These are phyloP conservation scores for Metschnikowia reukaufii DNA, from an alignment of 805 yeast genomes.

Conservation along the genomic window DNA sequence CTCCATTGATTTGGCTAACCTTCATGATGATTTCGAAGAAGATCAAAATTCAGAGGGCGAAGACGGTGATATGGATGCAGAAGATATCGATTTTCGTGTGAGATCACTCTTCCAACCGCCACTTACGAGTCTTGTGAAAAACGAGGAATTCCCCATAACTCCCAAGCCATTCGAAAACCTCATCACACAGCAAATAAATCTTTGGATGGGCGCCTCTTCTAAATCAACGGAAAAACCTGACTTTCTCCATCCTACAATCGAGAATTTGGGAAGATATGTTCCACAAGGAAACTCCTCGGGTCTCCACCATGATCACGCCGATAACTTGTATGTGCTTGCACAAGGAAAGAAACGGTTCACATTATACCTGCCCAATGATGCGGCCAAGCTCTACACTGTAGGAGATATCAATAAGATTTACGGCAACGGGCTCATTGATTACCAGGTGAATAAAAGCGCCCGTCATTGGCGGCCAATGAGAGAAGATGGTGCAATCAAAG, in stretches of 20 bases:
- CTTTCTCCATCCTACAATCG: constrained; percentile 14
- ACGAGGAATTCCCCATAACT: constrained; percentile 35
- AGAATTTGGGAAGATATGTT: constrained; percentile 52
- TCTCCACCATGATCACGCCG: constrained; percentile 79
- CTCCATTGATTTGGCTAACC: constrained; percentile 6
- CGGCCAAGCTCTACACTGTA: constrained; percentile 57
- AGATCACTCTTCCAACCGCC: constrained; percentile 62
- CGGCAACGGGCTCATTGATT: constrained; percentile 68
- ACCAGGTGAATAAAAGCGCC: constrained; percentile 51
- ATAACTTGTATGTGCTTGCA: constrained; percentile 63
- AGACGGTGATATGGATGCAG: constrained; percentile 35
- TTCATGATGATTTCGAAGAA: constrained; percentile 25
- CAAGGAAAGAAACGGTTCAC: constrained; percentile 68
- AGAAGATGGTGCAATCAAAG: constrained; percentile 60
- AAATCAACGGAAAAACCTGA: constrained; percentile 14
- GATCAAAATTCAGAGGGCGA: constrained; percentile 26
- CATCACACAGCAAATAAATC: constrained; percentile 68
- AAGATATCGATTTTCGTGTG: constrained; percentile 36
- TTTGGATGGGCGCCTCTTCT: constrained; percentile 62
- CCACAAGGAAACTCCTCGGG: constrained; percentile 71
- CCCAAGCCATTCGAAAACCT: constrained; percentile 45
- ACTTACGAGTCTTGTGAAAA: constrained; percentile 42
- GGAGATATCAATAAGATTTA: constrained; percentile 56
- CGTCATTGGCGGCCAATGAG: constrained; percentile 63
- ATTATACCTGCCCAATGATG: constrained; percentile 62